Evolutionary conservation across 1,284 basidiomycete genomes (phyloP), one percentile per base, ranked within the genome.

Genomic region (Trichosporon sp.): DNA sequence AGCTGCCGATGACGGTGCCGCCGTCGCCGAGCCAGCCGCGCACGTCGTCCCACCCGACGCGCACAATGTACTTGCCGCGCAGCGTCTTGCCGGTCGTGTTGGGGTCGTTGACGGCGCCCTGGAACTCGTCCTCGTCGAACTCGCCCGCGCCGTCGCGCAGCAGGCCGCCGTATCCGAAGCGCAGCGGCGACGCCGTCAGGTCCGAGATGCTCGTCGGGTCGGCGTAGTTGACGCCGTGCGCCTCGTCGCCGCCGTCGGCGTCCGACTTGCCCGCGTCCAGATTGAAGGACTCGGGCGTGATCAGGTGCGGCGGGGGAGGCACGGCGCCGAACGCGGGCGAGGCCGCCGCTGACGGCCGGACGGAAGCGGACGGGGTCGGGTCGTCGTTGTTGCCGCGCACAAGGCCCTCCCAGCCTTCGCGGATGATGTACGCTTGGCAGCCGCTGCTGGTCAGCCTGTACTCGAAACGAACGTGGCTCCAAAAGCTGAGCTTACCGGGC

Each of bases 41-140:
- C 27, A 98, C 96, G 83, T 99, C 97, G 79, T 99, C 97, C 92
- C 96, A 99, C 4, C 96, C 97, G 2, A 98, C 95, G 70, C 93
- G 87, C 60, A 99, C 91, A 78, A 99, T 98, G 84, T 98, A 95
- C 64, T 91, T 87, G 1, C 95, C 95, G 77, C 91, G 93, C 74
- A 98, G 87, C 7, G 89, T 89, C 69, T 89, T 76, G 2, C 78
- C 81, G 51, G 68, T 60, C 27, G 56, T 60, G 27, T 60, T 60
- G 11, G 56, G 67, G 42, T 77, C 86, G 11, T 89, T 90, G 18
- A 71, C 65, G 63, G 76, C 75, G 51, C 82, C 81, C 2, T 80
- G 81, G 56, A 76, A 62, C 31, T 44, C 42, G 27, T 64, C 62
- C 35, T 79, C 77, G n/a, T 80, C 76, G 8, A 77, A 25, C 76